These are phyloP conservation scores for Coemansia sp. DNA, from an alignment of 192 early-diverging fungal species.

Conservation along the genomic window DNA sequence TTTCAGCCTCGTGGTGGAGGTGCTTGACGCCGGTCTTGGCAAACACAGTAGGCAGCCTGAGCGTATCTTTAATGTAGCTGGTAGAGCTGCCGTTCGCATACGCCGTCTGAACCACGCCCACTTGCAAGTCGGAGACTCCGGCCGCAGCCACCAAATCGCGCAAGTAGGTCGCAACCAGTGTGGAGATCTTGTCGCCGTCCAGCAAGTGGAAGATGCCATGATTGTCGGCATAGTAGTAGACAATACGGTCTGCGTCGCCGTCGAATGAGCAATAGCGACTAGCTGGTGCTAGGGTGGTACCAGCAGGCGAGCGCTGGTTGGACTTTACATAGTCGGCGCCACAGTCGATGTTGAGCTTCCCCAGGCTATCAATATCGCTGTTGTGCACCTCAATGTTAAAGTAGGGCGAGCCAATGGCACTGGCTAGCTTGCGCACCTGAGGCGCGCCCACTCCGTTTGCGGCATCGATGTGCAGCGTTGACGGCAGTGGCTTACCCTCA, in stretches of 20 bases:
- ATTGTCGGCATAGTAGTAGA: slow-evolving; percentile 89
- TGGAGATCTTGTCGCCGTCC: slow-evolving; percentile 99
- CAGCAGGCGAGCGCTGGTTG: slow-evolving; percentile 73
- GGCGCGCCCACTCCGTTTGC: slow-evolving; percentile 98
- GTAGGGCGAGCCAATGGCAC: slow-evolving; percentile 62
- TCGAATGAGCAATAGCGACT: slow-evolving; percentile 88
- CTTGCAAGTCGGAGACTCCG: slow-evolving; percentile 69
- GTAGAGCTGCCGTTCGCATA: slow-evolving; percentile 99
- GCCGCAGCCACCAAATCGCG: slow-evolving; percentile 85
- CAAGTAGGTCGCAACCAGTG: slow-evolving; percentile 90
- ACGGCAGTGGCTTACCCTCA: slow-evolving; percentile 64
- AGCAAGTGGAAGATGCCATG: slow-evolving; percentile 79
- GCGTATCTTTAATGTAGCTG: slow-evolving; percentile 80
- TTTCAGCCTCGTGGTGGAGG: slow-evolving; percentile 96
- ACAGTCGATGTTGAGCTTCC: slow-evolving; percentile 85
- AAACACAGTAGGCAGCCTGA: slow-evolving; percentile 94
- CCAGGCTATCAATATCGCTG: slow-evolving; percentile 64
- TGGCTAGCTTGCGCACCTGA: slow-evolving; percentile 73
- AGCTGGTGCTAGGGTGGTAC: slow-evolving; percentile 61
- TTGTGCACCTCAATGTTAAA: slow-evolving; percentile 72
- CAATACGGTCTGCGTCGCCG: slow-evolving; percentile 97
- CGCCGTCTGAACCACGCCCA: slow-evolving; percentile 98
- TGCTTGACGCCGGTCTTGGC: slow-evolving; percentile 98
- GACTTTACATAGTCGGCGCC: slow-evolving; percentile 99
- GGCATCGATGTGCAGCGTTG: slow-evolving; percentile 79